phyloP scores from a whole-genome alignment of 805 yeast species.

The Yarrowia alimentaria region DNA sequence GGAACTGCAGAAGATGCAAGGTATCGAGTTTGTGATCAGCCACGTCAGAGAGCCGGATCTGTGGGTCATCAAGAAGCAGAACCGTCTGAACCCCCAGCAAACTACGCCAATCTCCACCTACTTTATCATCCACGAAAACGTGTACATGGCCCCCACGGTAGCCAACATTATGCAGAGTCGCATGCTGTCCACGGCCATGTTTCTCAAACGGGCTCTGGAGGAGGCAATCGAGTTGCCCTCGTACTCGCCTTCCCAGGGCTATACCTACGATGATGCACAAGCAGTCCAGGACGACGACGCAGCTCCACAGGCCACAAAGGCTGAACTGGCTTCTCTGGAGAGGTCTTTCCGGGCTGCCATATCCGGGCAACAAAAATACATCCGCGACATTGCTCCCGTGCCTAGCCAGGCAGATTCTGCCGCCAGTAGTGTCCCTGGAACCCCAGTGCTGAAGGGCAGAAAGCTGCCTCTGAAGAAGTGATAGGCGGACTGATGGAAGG shows the following conservation, averaged over 20 bases:
- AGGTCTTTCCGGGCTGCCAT: conserved; percentile 13
- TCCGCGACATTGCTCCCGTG: conserved; percentile 8
- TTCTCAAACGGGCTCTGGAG: conserved; percentile 49
- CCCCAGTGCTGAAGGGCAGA: conserved; percentile 6
- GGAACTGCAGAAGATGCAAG: conserved; percentile 74
- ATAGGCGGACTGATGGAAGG: background rate
- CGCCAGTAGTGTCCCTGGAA: conserved; percentile 13
- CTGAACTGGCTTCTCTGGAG: conserved; percentile 6
- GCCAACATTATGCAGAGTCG: conserved; percentile 72
- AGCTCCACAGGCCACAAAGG: conserved; percentile 1
- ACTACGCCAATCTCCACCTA: conserved; percentile 66
- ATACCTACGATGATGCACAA: conserved; percentile 42
- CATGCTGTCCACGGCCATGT: conserved; percentile 50
- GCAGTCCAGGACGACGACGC: background rate
- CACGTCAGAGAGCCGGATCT: conserved; percentile 82
- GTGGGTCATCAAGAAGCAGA: conserved; percentile 87
- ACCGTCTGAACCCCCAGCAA: conserved; percentile 53
- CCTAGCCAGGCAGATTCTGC: conserved; percentile 5
- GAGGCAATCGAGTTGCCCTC: conserved; percentile 50
- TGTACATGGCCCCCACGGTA: conserved; percentile 83
- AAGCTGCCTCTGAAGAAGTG: conserved; percentile 18
- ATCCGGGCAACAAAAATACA: conserved; percentile 17
- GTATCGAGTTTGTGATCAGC: conserved; percentile 78
- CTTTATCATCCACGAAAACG: conserved; percentile 86
- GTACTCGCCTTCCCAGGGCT: conserved; percentile 63